Base-by-base conservation (phyloP, 331 rosid genomes). In the Quercus phellos region DNA sequence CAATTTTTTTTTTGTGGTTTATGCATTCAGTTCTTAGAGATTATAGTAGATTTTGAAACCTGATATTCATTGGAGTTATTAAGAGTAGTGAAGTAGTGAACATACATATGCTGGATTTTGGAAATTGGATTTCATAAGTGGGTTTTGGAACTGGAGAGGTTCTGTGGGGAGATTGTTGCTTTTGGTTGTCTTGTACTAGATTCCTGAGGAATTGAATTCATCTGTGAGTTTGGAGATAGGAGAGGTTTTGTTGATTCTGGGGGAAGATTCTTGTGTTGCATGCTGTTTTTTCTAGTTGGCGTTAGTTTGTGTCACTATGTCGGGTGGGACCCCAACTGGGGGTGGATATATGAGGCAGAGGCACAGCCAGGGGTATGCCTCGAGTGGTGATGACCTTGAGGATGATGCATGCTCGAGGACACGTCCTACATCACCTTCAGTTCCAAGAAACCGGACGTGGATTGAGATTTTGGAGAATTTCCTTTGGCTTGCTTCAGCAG, bases 361-460 rank as follows among this genome's bases (percentile, higher is more conserved):
- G 81, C 98, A 93, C 50, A 95, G 97, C 85, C 99, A 89, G 78
- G 98, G 97, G 2, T 90, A 92, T 88, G 97, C 87, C 4, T 91
- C 96, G 18, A 90, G 98, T 51, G 97, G 98, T 5, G 99, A 95
- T 89, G 99, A 95, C 83, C 82, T 95, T 67, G 99, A 95, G 77
- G 99, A 95, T 58, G 99, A 95, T 85, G 99, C 99, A 22, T 91
- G 96, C 77, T 95, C 99, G 0, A 87, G 93, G 91, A 74, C 76
- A 13, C 89, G 85, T 35, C 18, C 79, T 60, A 59, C 86, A 51
- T 55, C 80, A n/a, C 83, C 87, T 66, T 77, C 84, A 1, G 79
- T 51, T 86, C 83, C 90, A 3, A 81, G 89, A 30, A 79, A 58
- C 32, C 84, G 90, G 89, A 87, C 97, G 0, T 82, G 92, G 94